Base-by-base conservation (phyloP, 2,329 filamentous ascomycete genomes). In the Cladosporium cucumerinum region DNA sequence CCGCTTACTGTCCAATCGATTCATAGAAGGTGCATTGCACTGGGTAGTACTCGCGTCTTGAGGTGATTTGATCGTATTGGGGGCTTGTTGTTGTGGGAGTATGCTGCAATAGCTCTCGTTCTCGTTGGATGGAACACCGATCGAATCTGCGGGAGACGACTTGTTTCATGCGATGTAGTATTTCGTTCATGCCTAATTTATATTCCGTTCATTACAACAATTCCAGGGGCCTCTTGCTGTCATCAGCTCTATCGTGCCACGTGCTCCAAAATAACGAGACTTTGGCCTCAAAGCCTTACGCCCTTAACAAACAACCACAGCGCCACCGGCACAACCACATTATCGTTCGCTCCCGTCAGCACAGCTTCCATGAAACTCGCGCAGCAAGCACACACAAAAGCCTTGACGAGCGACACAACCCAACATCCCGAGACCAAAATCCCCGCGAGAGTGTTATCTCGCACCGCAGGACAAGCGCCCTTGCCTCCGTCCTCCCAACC, bases 321-420 rank as follows among this genome's bases (percentile, higher is more conserved):
- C 59, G 96, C 88, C 65, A 99, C 87, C 4, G 95, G 95, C 68
- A 98, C 94, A 68, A 98, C 89, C 21, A 99, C 95, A 82, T 99
- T 99, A 82, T 99, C 95, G 78, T 99, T 99, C 32, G 94, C 95
- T 2, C 95, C 95, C 16, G 95, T 98, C 68, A 99, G 80, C 55
- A 97, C 94, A 28, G 95, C 93, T 80, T 99, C 95, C 61, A 95
- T 96, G 70, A 97, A 83, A 77, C 93, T 97, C 30, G 93, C 92
- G 65, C 93, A 86, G 49, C 85, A 84, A 7, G 91, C 93, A 69
- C 93, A 96, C 57, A 91, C 74, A 5, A 82, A 81, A 12, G 89
- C 87, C 74, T 94, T 95, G 28, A 79, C 62, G 16, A 80, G 76
- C 32, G 75, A 71, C 1, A 71, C 39, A 65, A 70, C 14, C 70